A percentile compares a stretch with the other conserved stretches of the same genome.
These are phyloP conservation scores for Calvatia gigantea DNA, from an alignment of 768 basidiomycete species.

Conservation along the genomic window DNA sequence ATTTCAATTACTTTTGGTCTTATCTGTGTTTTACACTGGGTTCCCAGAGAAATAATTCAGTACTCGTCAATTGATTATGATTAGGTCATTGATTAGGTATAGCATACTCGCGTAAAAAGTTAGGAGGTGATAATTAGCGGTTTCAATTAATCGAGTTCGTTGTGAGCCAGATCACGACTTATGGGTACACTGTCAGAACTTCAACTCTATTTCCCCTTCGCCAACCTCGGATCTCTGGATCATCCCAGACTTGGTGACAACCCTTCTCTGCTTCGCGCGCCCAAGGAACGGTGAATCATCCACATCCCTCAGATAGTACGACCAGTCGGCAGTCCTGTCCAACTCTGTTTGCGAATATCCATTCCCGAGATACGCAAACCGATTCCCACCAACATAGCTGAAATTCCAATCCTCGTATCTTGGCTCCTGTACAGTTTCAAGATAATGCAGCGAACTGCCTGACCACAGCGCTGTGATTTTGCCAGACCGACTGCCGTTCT, in stretches of 20 bases:
- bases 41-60: too few species aligned
- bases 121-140: too few species aligned
- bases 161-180: too few species aligned
- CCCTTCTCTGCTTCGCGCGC: slow-evolving; percentile 14
- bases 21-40: too few species aligned
- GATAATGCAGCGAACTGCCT: slow-evolving; percentile 28
- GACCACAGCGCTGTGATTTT: slow-evolving; percentile 28
- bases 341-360: slow-evolving; percentile 27
- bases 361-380: slow-evolving; percentile 27
- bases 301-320: slow-evolving; percentile 23
- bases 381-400: slow-evolving; percentile 23
- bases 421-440: slow-evolving; percentile 25
- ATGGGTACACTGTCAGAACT: too few species aligned
- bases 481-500: slow-evolving; percentile 18
- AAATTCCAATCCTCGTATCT: slow-evolving; percentile 30
- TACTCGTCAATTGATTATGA: too few species aligned
- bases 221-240: not conserved
- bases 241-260: slow-evolving; percentile 3
- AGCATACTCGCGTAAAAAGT: too few species aligned
- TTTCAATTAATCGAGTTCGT: too few species aligned
- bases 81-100: too few species aligned
- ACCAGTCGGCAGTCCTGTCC: slow-evolving; percentile 25
- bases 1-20: too few species aligned
- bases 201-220: too few species aligned
- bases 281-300: slow-evolving; percentile 19